A percentile compares a stretch with the other conserved stretches of the same genome.
Conservation (phyloP, 176 grass and related monocot species). For the Eleusine coracana region DNA sequence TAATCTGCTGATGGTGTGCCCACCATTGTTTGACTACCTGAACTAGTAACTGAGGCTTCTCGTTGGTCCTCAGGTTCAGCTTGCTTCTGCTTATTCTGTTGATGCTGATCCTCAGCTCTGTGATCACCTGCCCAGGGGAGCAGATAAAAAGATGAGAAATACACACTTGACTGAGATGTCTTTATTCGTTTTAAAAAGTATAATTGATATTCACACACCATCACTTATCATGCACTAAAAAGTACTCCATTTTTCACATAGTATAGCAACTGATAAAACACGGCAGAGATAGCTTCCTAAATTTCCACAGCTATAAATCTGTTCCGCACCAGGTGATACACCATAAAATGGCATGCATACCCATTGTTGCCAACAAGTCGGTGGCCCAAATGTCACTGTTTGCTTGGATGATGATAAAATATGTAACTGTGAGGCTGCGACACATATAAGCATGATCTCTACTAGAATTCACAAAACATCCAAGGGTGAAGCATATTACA, state of each 20-base stretch:
- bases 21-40: slow-evolving; percentile 49
- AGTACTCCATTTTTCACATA: background rate
- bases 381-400: background rate
- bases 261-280: background rate
- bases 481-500: background rate
- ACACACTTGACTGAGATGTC: background rate
- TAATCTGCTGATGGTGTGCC: slow-evolving; percentile 54
- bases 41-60: slow-evolving; percentile 43
- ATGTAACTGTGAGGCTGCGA: background rate
- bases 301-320: background rate
- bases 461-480: background rate
- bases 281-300: background rate
- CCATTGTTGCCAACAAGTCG: background rate
- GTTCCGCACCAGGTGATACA: background rate
- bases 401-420: background rate
- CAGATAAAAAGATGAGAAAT: background rate
- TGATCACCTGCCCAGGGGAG: slow-evolving; percentile 33
- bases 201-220: background rate
- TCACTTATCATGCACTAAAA: background rate
- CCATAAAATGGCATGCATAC: background rate
- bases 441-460: background rate
- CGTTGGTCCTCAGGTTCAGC: slow-evolving; percentile 40
- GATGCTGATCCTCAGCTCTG: slow-evolving; percentile 39
- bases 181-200: slow-evolving; percentile 10
- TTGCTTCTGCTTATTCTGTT: slow-evolving; percentile 42